Evolutionary conservation across 1,284 basidiomycete genomes (phyloP).

Genomic region (Trichosporon asahii): DNA sequence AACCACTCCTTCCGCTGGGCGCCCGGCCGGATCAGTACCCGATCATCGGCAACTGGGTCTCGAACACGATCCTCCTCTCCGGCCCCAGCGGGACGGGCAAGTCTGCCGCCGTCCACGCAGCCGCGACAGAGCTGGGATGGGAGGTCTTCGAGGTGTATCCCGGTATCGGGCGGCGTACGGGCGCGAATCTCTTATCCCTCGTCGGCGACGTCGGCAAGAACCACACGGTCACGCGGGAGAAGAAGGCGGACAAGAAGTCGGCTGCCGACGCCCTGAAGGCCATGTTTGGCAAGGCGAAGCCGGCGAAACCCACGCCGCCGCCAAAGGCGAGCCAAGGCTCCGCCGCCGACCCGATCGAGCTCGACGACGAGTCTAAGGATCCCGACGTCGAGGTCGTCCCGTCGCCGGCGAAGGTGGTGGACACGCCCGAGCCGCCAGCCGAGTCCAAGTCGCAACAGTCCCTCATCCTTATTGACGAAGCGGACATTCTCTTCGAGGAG

Average conservation of each 20-base stretch:
- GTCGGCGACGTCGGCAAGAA: constrained; percentile 93
- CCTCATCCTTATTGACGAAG: constrained; percentile 92
- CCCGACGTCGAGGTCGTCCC: neutral
- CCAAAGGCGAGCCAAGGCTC: constrained; percentile 29
- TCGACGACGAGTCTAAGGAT: constrained; percentile 23
- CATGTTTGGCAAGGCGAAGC: constrained; percentile 11
- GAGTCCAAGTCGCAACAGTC: constrained; percentile 59
- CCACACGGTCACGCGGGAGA: constrained; percentile 62
- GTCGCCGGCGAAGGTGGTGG: neutral
- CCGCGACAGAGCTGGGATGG: constrained; percentile 88
- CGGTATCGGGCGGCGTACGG: constrained; percentile 83
- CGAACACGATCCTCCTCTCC: constrained; percentile 77
- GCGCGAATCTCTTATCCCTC: constrained; percentile 70
- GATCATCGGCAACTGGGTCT: constrained; percentile 52
- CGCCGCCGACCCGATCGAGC: constrained; percentile 31
- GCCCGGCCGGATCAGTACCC: constrained; percentile 33
- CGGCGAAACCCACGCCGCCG: neutral
- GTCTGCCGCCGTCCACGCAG: constrained; percentile 87
- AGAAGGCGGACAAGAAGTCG: constrained; percentile 15
- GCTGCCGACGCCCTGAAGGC: constrained; percentile 9
- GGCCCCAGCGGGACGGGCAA: constrained; percentile 88
- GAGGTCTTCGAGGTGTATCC: constrained; percentile 96
- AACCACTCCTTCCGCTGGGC: constrained; percentile 25
- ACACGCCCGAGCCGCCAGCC: neutral
- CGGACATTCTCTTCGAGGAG: constrained; percentile 86